Evolutionary conservation across 768 basidiomycete genomes (phyloP), one percentile per base, ranked within the genome.

Genomic region (Hebeloma cylindrosporum): DNA sequence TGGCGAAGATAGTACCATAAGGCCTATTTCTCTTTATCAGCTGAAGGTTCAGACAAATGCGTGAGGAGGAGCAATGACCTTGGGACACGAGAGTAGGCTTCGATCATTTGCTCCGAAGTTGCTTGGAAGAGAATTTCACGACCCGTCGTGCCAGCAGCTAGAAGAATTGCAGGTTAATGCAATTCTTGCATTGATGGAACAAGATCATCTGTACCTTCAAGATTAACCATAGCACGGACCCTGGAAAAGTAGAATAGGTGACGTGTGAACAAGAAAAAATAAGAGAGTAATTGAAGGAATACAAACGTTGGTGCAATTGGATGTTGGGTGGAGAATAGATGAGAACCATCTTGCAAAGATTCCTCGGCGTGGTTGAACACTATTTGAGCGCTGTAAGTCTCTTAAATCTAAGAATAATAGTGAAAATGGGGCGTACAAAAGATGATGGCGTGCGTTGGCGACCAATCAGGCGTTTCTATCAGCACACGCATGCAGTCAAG

Each of bases 361-460:
- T 98, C 94, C 64, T 98, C 94, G 8, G 87, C 95, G 49, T 95
- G 78, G 54, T 97, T 97, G 71, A 95, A 96, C 49, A 98, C 91
- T 93, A 49, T 32, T 10, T 40, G 2, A 39, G 38, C 3, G 42
- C 4, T n/a, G 21, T 25, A 22, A 28, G 29, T 25, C 17, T 40
- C 27, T 37, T 40, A 29, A 27, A 22, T 36, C 17, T 37, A 31
- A 31, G 5, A 7, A 20, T 27, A 41, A 28, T 30, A 13, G 21
- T 16, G 14, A 50, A 30, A 23, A 13, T 6, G 46, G 20, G 18
- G 72, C 88, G 65, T 54, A 93, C 93, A 65, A 61, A 98, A 93
- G 17, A 98, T 75, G 49, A 91, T 75, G 6, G 90, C 75, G 57
- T 90, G 78, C 26, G 76, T 78, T 1, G 93, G 90, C 7, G 80